Base-by-base conservation (phyloP, 2,329 filamentous ascomycete species). In the Stachybotrys chlorohalonatus region DNA sequence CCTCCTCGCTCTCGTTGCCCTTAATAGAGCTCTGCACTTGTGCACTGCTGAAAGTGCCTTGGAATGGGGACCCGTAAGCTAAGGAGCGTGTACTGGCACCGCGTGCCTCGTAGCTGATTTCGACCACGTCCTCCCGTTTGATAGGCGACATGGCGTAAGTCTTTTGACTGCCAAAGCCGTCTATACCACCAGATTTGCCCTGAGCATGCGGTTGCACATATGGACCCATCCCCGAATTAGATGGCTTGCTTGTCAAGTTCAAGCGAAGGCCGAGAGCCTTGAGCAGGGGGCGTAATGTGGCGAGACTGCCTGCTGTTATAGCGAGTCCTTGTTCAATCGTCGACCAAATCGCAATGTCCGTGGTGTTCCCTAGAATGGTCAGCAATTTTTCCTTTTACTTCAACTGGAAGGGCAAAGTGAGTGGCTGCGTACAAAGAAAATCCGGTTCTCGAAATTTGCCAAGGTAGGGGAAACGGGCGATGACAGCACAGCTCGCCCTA, bases 321-420 rank as follows among this genome's bases (percentile, higher is more conserved):
- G 73, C 73, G 1, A 78, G 62, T 3, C 70, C 72, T 39, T 73
- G 66, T 48, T 78, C 76, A 11, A 73, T 62, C 0, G 70, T 73
- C 1, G 75, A 76, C 73, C 73, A 77, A 58, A 77, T 73, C 32
- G 73, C 73, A 48, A 75, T 68, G 52, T 71, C 66, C 24, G 65
- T 54, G 0, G 72, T 74, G n/a, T 67, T 67, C 59, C 58, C 68
- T 69, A 1, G 1, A 6, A 4, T 16, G 6, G 11, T 49, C 7
- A 47, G 36, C 16, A 24, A 24, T 24, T 24, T 24, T 2, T 24
- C 4, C 24, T 4, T 2, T 24, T 24, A 24, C 39, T 53, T 39
- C 24, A 24, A 24, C 4, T 4, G 24, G 24, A 24, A 24, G 24
- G 24, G 24, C 2, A 24, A 24, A 24, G 24, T 24, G 24, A 24